Evolutionary conservation across 2,329 filamentous ascomycete species (phyloP).

Genomic region (Tolypocladium paradoxum): DNA sequence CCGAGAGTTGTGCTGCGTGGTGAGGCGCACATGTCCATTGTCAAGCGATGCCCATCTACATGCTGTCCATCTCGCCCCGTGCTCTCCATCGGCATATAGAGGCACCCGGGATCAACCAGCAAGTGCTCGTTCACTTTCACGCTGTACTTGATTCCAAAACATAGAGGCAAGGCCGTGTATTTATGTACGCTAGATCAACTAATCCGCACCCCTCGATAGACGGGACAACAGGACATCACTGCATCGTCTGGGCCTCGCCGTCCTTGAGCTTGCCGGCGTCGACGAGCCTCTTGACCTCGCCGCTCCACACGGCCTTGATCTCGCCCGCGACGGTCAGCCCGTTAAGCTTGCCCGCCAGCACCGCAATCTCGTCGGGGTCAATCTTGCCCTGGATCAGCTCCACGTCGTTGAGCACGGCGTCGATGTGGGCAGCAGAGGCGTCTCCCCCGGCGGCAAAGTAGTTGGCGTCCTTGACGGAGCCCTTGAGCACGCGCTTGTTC

Average conservation of each 20-base stretch:
- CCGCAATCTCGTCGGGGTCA: slow-evolving; percentile 81
- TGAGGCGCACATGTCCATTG: too few relatives aligned
- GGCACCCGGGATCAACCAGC: too few relatives aligned
- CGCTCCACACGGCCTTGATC: slow-evolving; percentile 75
- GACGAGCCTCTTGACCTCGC: slow-evolving; percentile 68
- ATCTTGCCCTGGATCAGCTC: slow-evolving; percentile 82
- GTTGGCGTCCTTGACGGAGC: slow-evolving; percentile 92
- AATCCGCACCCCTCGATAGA: neutral
- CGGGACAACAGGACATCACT: neutral
- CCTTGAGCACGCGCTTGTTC: slow-evolving; percentile 97
- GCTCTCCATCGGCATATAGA: too few relatives aligned
- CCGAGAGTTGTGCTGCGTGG: too few relatives aligned
- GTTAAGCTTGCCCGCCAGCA: slow-evolving; percentile 69
- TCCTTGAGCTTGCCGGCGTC: slow-evolving; percentile 78
- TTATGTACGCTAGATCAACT: neutral
- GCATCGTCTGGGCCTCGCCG: slow-evolving; percentile 62
- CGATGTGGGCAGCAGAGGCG: slow-evolving; percentile 64
- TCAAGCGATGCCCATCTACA: too few relatives aligned
- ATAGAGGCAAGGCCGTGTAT: neutral
- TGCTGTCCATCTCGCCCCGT: too few relatives aligned
- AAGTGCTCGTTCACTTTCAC: too few relatives aligned
- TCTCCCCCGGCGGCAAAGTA: slow-evolving; percentile 76
- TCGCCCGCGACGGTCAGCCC: slow-evolving; percentile 68
- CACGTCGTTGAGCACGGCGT: slow-evolving; percentile 72
- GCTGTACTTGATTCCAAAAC: neutral